These are phyloP conservation scores for Cordyceps tenuipes DNA, from an alignment of 2,329 filamentous ascomycete species.

Conservation along the genomic window DNA sequence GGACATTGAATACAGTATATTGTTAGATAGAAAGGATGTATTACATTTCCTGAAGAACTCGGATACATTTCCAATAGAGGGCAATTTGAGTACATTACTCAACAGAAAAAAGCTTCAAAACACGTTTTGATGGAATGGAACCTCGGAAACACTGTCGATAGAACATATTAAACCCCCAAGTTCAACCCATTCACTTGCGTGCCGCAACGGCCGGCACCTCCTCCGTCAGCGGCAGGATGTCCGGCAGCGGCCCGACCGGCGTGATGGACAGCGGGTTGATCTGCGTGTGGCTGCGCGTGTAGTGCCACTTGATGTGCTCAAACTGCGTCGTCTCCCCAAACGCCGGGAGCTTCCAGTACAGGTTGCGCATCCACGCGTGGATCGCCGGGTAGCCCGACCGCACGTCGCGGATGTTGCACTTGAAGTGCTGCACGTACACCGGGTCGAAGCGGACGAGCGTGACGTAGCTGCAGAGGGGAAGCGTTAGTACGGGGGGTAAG, in stretches of 20 bases:
- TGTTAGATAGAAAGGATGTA: too few species aligned
- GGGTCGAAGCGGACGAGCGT: constrained; percentile 68
- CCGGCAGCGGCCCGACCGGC: constrained; percentile 73
- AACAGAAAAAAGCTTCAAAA: too few species aligned
- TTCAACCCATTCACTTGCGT: background rate
- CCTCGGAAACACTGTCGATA: background rate
- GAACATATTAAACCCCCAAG: too few species aligned
- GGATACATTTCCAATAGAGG: background rate
- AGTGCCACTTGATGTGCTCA: constrained; percentile 84
- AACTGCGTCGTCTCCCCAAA: constrained; percentile 83
- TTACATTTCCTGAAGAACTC: too few species aligned
- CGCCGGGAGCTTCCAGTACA: constrained; percentile 77
- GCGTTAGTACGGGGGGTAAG: constrained; percentile 9
- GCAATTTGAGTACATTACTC: too few species aligned
- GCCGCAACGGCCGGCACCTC: constrained; percentile 54
- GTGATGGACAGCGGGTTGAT: constrained; percentile 68
- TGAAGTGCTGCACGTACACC: constrained; percentile 83
- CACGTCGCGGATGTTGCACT: constrained; percentile 80
- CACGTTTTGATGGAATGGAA: too few species aligned
- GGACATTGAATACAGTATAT: background rate
- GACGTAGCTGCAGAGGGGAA: constrained; percentile 40
- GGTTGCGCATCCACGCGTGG: constrained; percentile 70
- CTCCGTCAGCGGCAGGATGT: constrained; percentile 69
- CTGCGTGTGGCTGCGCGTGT: constrained; percentile 53
- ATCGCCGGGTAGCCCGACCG: constrained; percentile 72